A percentile compares a stretch with the other conserved stretches of the same genome.
These are phyloP conservation scores for Quercus variabilis DNA, from an alignment of 306 rosid species.

Conservation along the genomic window DNA sequence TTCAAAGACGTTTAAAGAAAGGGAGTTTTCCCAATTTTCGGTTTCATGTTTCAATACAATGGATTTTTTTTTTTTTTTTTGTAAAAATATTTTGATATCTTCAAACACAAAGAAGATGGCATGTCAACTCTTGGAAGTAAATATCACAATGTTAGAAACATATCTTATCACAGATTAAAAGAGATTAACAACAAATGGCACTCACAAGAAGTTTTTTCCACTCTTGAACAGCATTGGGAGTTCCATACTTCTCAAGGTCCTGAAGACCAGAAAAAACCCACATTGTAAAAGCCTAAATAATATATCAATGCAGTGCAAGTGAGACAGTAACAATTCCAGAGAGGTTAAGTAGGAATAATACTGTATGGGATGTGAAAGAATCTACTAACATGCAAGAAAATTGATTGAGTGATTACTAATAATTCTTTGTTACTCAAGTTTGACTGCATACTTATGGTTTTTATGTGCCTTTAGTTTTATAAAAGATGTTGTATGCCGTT, in stretches of 20 bases:
- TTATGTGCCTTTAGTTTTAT: neutral
- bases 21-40: neutral
- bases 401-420: neutral
- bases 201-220: conserved; percentile 86
- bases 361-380: neutral
- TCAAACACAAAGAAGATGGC: neutral
- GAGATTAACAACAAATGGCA: conserved; percentile 1
- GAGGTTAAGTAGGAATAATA: neutral
- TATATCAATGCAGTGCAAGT: neutral
- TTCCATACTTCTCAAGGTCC: conserved; percentile 83
- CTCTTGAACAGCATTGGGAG: conserved; percentile 72
- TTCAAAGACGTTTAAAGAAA: neutral
- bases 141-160: neutral
- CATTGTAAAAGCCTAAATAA: neutral
- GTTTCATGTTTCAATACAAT: neutral
- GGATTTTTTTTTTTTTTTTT: neutral
- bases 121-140: neutral
- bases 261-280: conserved; percentile 17
- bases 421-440: neutral
- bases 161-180: neutral
- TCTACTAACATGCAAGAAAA: neutral
- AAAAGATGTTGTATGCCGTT: neutral
- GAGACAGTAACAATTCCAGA: neutral
- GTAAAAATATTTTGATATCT: neutral
- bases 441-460: neutral